phyloP scores from a whole-genome alignment of 441 rosid species.

The Bocquillonia castaneifolia region DNA sequence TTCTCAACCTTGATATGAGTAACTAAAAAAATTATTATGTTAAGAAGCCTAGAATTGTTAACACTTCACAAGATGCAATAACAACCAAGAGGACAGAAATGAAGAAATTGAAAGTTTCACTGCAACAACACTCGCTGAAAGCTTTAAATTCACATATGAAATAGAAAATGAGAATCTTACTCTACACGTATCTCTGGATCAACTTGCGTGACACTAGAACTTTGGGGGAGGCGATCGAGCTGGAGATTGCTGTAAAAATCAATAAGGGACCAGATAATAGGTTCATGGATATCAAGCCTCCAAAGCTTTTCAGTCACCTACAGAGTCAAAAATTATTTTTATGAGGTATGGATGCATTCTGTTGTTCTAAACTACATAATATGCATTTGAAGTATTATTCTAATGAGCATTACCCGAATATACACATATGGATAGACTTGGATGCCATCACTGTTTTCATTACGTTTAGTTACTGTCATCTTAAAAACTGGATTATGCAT shows the following conservation, averaged over 20 bases:
- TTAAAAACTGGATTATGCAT: slow-evolving; percentile 87
- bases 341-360: slow-evolving; percentile 18
- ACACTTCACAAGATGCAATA: not conserved
- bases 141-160: slow-evolving; percentile 3
- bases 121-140: not conserved
- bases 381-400: not conserved
- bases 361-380: slow-evolving; percentile 15
- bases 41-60: not conserved
- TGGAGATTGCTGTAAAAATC: slow-evolving; percentile 85
- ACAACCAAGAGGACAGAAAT: not conserved
- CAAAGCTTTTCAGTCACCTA: slow-evolving; percentile 86
- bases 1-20: not conserved
- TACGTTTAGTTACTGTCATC: slow-evolving; percentile 78
- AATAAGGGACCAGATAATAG: slow-evolving; percentile 87
- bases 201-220: slow-evolving; percentile 70
- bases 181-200: slow-evolving; percentile 95
- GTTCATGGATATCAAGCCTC: slow-evolving; percentile 96
- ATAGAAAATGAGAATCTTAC: slow-evolving; percentile 46
- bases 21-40: too few relatives aligned
- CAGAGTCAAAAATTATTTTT: slow-evolving; percentile 21
- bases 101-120: not conserved
- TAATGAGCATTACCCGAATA: slow-evolving; percentile 65
- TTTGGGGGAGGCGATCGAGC: slow-evolving; percentile 71
- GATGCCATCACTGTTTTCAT: slow-evolving; percentile 72
- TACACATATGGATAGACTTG: slow-evolving; percentile 85